Percentiles rank a stretch among this genome's conserved stretches.
Conservation (phyloP, 352 stramenopile genomes). For the Phytophthora fragariae region DNA sequence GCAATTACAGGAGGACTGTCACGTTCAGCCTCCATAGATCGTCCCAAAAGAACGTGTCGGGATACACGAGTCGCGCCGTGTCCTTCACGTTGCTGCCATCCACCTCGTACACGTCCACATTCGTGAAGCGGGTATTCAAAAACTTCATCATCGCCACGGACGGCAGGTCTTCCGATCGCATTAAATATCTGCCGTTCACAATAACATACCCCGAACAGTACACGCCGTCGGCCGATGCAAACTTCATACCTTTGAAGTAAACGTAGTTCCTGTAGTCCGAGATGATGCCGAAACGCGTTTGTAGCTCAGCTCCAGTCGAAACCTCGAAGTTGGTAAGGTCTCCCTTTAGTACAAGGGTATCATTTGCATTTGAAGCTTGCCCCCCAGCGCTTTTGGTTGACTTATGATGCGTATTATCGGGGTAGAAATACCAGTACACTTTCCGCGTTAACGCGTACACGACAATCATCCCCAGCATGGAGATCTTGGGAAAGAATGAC, state of each 20-base stretch:
- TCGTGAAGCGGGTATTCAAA: conserved; percentile 14
- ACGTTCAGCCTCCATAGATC: conserved; percentile 24
- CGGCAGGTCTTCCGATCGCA: conserved; percentile 34
- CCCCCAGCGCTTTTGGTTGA: not conserved
- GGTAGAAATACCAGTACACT: not conserved
- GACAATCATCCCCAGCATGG: not conserved
- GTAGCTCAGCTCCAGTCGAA: not conserved
- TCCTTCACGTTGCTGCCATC: conserved; percentile 31
- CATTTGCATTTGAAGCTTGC: no score
- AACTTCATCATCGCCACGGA: conserved; percentile 40
- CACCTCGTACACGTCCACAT: conserved; percentile 41
- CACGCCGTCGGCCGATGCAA: not conserved
- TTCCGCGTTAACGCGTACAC: not conserved
- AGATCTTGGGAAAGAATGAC: conserved; percentile 1
- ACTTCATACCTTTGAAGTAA: conserved; percentile 3
- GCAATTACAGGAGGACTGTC: conserved; percentile 8
- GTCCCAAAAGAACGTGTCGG: conserved; percentile 22
- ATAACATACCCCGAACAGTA: not conserved
- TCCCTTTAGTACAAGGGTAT: not conserved
- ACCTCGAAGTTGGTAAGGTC: not conserved
- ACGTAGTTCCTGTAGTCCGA: not conserved
- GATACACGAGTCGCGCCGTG: conserved; percentile 29
- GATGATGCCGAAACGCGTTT: not conserved
- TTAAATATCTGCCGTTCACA: conserved; percentile 33
- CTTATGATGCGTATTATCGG: not conserved